These are phyloP conservation scores for Phytopythium delawarense DNA, from an alignment of 352 stramenopile genomes.

Conservation along the genomic window DNA sequence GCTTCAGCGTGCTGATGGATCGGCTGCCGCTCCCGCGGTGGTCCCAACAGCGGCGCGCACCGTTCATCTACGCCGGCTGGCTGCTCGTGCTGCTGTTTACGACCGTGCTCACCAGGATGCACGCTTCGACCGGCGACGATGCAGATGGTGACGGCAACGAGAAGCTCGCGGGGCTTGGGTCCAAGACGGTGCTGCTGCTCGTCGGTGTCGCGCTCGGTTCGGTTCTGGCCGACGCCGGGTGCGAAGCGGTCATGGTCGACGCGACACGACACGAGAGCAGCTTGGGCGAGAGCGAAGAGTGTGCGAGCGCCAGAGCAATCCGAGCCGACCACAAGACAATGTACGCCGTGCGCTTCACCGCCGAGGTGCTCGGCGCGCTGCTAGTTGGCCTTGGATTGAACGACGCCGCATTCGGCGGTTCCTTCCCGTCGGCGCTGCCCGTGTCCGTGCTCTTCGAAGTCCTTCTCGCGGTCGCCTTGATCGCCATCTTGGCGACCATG, in stretches of 20 bases:
- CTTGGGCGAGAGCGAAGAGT: conserved; percentile 1
- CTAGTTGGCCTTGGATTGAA: conserved; percentile 60
- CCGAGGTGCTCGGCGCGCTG: conserved; percentile 48
- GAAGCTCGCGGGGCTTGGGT: not conserved
- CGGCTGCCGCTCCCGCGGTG: conserved; percentile 36
- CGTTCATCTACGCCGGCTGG: conserved; percentile 69
- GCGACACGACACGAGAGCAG: conserved; percentile 55
- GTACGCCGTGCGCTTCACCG: conserved; percentile 53
- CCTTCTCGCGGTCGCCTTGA: conserved; percentile 23
- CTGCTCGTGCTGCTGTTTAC: conserved; percentile 34
- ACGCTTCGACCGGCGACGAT: conserved; percentile 1
- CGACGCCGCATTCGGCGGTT: conserved; percentile 41
- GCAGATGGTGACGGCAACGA: not conserved
- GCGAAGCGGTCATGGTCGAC: conserved; percentile 77
- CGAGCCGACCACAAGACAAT: conserved; percentile 44
- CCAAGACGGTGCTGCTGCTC: conserved; percentile 43
- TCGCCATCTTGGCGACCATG: conserved; percentile 28
- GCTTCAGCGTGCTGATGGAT: conserved; percentile 61
- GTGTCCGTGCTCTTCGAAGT: conserved; percentile 34
- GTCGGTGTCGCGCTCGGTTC: conserved; percentile 49
- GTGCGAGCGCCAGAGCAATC: conserved; percentile 7
- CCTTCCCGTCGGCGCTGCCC: conserved; percentile 43
- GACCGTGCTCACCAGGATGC: conserved; percentile 18
- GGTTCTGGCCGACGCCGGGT: conserved; percentile 64
- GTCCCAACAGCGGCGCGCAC: conserved; percentile 46